Conservation (phyloP, 2,329 filamentous ascomycete genomes). For the Paecilomyces variotii region DNA sequence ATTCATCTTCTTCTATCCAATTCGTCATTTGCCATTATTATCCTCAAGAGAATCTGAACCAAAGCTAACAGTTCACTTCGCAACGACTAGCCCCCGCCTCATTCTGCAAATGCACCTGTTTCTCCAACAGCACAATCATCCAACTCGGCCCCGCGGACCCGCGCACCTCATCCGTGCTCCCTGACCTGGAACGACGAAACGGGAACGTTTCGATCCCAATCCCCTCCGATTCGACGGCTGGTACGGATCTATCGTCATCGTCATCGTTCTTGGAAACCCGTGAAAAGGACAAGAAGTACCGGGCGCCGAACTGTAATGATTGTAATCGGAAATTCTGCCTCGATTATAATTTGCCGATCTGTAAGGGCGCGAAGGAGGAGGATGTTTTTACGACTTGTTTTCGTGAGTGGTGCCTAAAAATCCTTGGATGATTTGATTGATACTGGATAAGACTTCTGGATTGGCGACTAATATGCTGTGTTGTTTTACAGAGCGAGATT, state of each 20-base stretch:
- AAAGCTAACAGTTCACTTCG: not conserved
- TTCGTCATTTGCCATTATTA: not conserved
- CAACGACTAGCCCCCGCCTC: slow-evolving; percentile 41
- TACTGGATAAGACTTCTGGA: not conserved
- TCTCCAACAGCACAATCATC: slow-evolving; percentile 60
- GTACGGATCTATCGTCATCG: not conserved
- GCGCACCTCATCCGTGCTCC: slow-evolving; percentile 5
- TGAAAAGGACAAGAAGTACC: slow-evolving; percentile 26
- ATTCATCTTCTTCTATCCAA: not conserved
- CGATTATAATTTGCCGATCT: slow-evolving; percentile 54
- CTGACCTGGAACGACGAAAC: not conserved
- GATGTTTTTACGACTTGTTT: slow-evolving; percentile 61
- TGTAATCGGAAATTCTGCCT: slow-evolving; percentile 62
- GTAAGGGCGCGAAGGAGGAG: slow-evolving; percentile 54
- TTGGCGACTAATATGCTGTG: slow-evolving; percentile 5
- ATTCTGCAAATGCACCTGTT: slow-evolving; percentile 67
- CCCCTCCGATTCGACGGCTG: not conserved
- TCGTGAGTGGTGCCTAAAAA: slow-evolving; percentile 31
- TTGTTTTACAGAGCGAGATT: slow-evolving; percentile 49
- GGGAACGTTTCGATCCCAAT: not conserved
- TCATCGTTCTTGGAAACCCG: slow-evolving; percentile 6
- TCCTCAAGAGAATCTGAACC: not conserved
- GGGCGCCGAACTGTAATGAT: slow-evolving; percentile 51
- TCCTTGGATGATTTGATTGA: no score
- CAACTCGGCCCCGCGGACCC: slow-evolving; percentile 45